phyloP scores from a whole-genome alignment of 108 stramenopile species.

The Nitzschia sp. region DNA sequence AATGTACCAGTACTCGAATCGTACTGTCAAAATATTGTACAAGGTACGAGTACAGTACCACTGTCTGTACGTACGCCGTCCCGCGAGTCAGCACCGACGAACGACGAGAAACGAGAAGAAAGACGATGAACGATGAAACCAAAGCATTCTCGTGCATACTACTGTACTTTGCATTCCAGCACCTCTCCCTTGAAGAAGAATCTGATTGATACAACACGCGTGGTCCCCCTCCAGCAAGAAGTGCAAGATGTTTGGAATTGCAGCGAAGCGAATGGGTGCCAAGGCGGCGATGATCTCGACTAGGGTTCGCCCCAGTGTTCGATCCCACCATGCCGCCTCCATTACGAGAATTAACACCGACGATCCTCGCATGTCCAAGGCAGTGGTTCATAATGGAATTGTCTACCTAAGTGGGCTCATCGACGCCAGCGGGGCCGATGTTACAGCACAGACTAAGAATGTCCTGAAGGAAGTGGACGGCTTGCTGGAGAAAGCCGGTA shows the following conservation, averaged over 20 bases:
- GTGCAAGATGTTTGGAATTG: background rate
- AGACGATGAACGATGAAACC: too few relatives aligned
- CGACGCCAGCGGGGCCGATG: conserved; percentile 40
- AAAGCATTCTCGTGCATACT: too few relatives aligned
- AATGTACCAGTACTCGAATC: too few relatives aligned
- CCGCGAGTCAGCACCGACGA: too few relatives aligned
- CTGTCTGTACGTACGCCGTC: too few relatives aligned
- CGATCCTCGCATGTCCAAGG: conserved; percentile 39
- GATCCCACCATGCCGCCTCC: background rate
- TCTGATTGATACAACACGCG: too few relatives aligned
- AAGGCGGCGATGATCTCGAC: background rate
- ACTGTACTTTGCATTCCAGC: too few relatives aligned
- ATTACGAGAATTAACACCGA: conserved; percentile 6
- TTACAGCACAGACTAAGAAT: conserved; percentile 48
- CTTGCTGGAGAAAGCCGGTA: conserved; percentile 59
- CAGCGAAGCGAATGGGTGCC: background rate
- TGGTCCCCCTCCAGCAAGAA: background rate
- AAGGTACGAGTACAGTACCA: too few relatives aligned
- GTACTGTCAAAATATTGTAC: too few relatives aligned
- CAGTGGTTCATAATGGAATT: conserved; percentile 50
- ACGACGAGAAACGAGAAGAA: too few relatives aligned
- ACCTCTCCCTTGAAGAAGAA: too few relatives aligned
- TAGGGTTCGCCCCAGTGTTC: background rate
- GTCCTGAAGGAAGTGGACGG: conserved; percentile 58
- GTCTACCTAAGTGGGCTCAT: conserved; percentile 48